Evolutionary conservation across 805 yeast genomes (phyloP), one percentile per base, ranked within the genome.

Genomic region (Kodamaea hsintzibuensis): DNA sequence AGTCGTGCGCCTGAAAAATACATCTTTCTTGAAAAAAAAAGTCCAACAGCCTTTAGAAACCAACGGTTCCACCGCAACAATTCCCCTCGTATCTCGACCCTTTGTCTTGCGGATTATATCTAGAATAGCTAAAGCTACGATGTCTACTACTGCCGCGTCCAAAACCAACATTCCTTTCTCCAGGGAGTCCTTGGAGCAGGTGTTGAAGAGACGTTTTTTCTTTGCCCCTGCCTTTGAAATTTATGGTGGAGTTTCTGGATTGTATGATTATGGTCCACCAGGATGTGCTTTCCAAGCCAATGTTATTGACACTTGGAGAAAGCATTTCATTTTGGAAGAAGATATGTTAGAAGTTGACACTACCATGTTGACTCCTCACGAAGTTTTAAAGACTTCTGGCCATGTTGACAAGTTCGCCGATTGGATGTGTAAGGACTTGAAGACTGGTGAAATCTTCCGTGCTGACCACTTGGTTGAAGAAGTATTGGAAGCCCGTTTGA

Each of bases 371-470:
- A 95, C 99, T 48, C 99, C 99, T 13, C 86, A 90, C 67, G 99
- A 96, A 72, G 99, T 95, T 37, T 81, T 95, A 71, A 96, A 96
- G 79, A 96, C 99, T 44, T 93, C 98, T 49, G 99, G 99, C 64
- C 99, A 95, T 73, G 99, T 95, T 60, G 99, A 95, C 73, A 95
- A 95, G 80, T 95, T 95, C 70, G 90, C 98, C 61, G 99, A 95
- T 74, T 95, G 97, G 97, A 95, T 95, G 99, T 91, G 97, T 74
- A 86, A 89, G 66, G 99, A 95, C 74, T 78, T 85, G 66, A 89
- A 89, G 70, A 89, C 97, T 42, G 99, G 99, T 62, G 99, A 95
- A 77, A 95, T 95, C 63, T 95, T 95, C 81, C 84, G 99, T 76
- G 98, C 98, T 51, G 99, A 95, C 74, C 99, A 95, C 74, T 79